Base-by-base conservation (phyloP, 2,329 filamentous ascomycete species). In the Penicillium digitatum region DNA sequence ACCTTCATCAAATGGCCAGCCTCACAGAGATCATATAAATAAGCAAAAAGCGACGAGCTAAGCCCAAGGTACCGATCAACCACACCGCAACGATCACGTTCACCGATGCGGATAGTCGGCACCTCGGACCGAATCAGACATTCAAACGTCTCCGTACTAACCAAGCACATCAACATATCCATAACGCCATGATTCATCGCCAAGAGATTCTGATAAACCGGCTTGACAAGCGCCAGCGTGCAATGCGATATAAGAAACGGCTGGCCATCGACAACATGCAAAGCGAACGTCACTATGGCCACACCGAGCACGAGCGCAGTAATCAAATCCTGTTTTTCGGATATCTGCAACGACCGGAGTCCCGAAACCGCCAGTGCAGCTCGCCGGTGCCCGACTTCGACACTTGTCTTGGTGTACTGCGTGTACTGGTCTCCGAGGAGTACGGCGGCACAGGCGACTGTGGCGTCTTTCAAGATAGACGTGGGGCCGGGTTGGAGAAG, bases 241-340 rank as follows among this genome's bases (percentile, higher is more conserved):
- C 58, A 59, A 14, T 46, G 60, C 2, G 58, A 56, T 29, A 62
- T 61, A 12, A 61, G 34, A 40, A 47, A 52, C 0, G 56, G 46
- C 26, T 61, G 56, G n/a, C 60, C 60, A 29, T 59, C 34, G 11
- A 37, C 39, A 11, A 62, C 56, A 50, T 62, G 60, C 60, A 62
- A 57, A 14, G 60, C 60, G 35, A 62, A 61, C 16, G 58, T 62
- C 1, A 59, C 39, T 56, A 62, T 52, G 18, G 58, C 34, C 27
- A 62, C 52, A 11, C 56, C 55, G 12, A 62, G 48, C 1, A 57
- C 20, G 0, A 62, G n/a, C 7, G 53, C 52, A 2, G 47, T 59
- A 7, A 43, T 20, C 12, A 62, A 10, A n/a, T 62, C 58, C 8
- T 55, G 40, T n/a, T 57, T 35, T 3, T 50, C 37, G 1, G 22